Evolutionary conservation across 192 early-diverging fungal genomes (phyloP).

Genomic region (Mortierella claussenii): DNA sequence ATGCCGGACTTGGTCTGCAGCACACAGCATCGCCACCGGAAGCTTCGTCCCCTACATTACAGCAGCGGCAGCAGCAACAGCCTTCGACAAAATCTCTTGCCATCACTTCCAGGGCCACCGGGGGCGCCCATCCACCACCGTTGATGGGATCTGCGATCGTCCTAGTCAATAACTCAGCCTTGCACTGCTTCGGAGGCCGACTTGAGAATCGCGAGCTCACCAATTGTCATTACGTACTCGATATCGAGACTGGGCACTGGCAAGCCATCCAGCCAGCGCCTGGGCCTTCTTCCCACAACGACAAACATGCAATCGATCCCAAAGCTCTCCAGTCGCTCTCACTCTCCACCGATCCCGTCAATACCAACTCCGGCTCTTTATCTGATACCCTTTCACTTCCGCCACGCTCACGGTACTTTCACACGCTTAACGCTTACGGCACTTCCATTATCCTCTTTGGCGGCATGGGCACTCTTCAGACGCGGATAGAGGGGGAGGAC

Average conservation of each 20-base stretch:
- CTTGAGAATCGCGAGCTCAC: slow-evolving; percentile 40
- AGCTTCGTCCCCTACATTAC: neutral
- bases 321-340: slow-evolving; percentile 43
- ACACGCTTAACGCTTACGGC: slow-evolving; percentile 46
- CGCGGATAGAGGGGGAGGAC: slow-evolving; percentile 11
- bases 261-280: slow-evolving; percentile 17
- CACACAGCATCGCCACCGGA: neutral
- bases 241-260: slow-evolving; percentile 45
- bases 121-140: slow-evolving; percentile 31
- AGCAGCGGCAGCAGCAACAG: neutral
- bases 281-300: neutral
- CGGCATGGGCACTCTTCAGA: slow-evolving; percentile 21
- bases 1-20: no score
- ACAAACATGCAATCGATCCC: slow-evolving; percentile 7
- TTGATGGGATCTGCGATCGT: slow-evolving; percentile 43
- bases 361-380: slow-evolving; percentile 35
- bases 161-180: slow-evolving; percentile 33
- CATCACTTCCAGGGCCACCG: slow-evolving; percentile 26
- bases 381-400: slow-evolving; percentile 36
- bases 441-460: slow-evolving; percentile 48
- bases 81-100: slow-evolving; percentile 38
- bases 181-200: slow-evolving; percentile 43
- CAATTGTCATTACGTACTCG: slow-evolving; percentile 43
- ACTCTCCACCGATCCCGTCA: slow-evolving; percentile 46
- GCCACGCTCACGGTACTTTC: slow-evolving; percentile 40